These are phyloP conservation scores for Urochloa ruziziensis DNA, from an alignment of 176 grass and related monocot genomes.

Conservation along the genomic window DNA sequence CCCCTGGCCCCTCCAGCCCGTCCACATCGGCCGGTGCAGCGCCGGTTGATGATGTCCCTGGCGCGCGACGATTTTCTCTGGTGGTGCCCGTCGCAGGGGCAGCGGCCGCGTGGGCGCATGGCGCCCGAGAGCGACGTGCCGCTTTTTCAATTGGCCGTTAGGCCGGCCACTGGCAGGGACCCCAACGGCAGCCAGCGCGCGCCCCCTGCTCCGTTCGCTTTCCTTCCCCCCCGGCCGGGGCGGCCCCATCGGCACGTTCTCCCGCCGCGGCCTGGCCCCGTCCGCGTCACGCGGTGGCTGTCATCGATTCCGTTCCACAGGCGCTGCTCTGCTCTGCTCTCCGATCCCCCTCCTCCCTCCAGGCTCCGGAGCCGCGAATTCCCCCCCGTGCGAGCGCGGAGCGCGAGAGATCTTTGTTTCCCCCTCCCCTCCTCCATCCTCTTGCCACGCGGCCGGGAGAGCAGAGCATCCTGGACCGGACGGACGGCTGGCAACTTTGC, in stretches of 20 bases:
- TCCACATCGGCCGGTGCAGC: neutral
- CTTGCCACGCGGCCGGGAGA: neutral
- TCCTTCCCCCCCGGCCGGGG: neutral
- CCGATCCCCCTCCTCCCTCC: no score
- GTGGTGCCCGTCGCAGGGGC: no score
- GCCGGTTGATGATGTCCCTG: neutral
- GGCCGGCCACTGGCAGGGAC: neutral
- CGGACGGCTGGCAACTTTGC: neutral
- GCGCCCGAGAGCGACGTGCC: conserved; percentile 22
- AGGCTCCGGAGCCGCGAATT: neutral
- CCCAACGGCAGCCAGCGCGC: neutral
- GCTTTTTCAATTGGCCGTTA: conserved; percentile 28
- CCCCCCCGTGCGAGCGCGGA: neutral
- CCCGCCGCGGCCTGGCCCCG: neutral
- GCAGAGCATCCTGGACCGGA: neutral
- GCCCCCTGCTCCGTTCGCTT: neutral
- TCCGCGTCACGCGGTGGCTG: conserved; percentile 19
- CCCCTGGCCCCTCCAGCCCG: neutral
- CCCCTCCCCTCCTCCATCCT: neutral
- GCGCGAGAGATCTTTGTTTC: neutral
- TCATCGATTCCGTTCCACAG: conserved; percentile 20
- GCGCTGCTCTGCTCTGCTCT: no score
- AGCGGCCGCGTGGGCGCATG: neutral
- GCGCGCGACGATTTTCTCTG: neutral
- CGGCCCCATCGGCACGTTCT: neutral